A percentile compares a stretch with the other conserved stretches of the same genome.
These are phyloP conservation scores for Argentina anserina DNA, from an alignment of 306 rosid genomes.

Conservation along the genomic window DNA sequence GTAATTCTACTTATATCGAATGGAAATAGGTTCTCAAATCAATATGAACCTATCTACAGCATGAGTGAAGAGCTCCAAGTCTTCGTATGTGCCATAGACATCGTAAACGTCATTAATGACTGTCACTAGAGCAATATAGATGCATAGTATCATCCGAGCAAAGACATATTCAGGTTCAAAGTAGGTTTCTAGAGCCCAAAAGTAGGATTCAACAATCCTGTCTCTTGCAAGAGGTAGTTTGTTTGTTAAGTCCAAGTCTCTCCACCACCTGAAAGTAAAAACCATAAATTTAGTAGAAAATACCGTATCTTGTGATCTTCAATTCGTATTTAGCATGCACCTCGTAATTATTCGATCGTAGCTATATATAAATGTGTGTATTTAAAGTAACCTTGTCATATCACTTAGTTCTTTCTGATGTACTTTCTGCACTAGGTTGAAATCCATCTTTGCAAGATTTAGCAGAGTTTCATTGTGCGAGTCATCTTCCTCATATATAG, in stretches of 20 bases:
- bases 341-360: too few relatives aligned
- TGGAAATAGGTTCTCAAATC: too few relatives aligned
- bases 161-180: neutral
- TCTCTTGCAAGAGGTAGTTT: neutral
- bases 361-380: too few relatives aligned
- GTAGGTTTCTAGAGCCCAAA: neutral
- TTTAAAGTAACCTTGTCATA: neutral
- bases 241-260: neutral
- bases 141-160: neutral
- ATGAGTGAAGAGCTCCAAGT: neutral
- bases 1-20: too few relatives aligned
- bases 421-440: neutral
- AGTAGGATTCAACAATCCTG: neutral
- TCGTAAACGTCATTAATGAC: neutral
- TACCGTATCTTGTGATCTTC: too few relatives aligned
- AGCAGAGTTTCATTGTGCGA: too few relatives aligned
- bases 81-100: neutral
- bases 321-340: too few relatives aligned
- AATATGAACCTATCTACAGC: neutral
- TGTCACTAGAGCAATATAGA: neutral
- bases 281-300: too few relatives aligned
- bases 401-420: neutral
- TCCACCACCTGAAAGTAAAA: slow-evolving; percentile 8
- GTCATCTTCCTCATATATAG: too few relatives aligned
- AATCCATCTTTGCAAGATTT: neutral